These are phyloP conservation scores for Sarocladium strictum DNA, from an alignment of 2,329 filamentous ascomycete genomes.

Conservation along the genomic window DNA sequence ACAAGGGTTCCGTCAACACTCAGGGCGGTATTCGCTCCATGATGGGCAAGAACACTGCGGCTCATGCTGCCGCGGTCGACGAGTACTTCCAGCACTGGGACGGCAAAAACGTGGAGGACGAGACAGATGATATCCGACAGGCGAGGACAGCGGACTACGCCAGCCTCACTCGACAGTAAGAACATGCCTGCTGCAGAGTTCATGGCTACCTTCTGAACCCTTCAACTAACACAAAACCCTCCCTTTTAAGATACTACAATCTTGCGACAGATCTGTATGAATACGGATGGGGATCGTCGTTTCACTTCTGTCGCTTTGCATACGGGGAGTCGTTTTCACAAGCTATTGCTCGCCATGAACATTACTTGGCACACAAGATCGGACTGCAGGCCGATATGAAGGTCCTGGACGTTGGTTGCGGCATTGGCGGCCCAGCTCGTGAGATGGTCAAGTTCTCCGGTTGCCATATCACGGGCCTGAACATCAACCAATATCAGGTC, in stretches of 20 bases:
- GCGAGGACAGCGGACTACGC: constrained; percentile 78
- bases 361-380: constrained; percentile 86
- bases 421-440: constrained; percentile 87
- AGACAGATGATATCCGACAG: constrained; percentile 65
- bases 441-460: constrained; percentile 92
- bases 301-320: constrained; percentile 93
- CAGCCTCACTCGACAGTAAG: constrained; percentile 78
- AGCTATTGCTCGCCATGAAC: constrained; percentile 88
- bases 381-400: constrained; percentile 73
- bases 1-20: constrained; percentile 59
- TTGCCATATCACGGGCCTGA: constrained; percentile 78
- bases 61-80: constrained; percentile 59
- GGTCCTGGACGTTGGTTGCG: constrained; percentile 91
- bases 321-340: constrained; percentile 77
- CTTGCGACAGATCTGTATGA: constrained; percentile 88
- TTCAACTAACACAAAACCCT: not conserved
- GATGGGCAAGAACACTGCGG: constrained; percentile 66
- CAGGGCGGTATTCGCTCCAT: constrained; percentile 71
- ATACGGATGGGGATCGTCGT: constrained; percentile 87
- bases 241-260: constrained; percentile 71
- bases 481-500: constrained; percentile 98
- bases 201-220: not conserved
- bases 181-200: constrained; percentile 15
- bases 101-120: constrained; percentile 65
- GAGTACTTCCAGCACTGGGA: constrained; percentile 88